Evolutionary conservation across 306 rosid genomes (phyloP).

Genomic region (Quillaja saponaria): DNA sequence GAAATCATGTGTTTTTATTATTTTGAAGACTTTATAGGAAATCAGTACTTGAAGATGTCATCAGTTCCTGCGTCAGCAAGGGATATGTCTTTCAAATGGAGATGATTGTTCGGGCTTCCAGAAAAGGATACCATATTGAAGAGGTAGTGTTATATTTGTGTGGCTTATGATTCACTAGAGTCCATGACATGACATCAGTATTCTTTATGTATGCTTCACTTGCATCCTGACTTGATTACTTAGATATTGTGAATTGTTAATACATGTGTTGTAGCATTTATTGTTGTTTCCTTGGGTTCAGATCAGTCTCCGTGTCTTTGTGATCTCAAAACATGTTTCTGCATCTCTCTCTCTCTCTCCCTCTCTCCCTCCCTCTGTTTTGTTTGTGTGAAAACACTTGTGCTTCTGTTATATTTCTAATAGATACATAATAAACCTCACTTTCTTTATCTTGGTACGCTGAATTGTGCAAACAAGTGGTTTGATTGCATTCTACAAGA

Average conservation of each 20-base stretch:
- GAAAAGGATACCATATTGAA: conserved; percentile 85
- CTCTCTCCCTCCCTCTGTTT: too few relatives aligned
- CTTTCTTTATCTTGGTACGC: too few relatives aligned
- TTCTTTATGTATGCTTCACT: background rate
- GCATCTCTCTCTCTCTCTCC: too few relatives aligned
- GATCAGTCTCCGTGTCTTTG: too few relatives aligned
- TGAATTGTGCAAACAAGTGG: too few relatives aligned
- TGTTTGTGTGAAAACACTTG: too few relatives aligned
- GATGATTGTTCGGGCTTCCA: conserved; percentile 95
- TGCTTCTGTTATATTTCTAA: too few relatives aligned
- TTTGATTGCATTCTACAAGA: too few relatives aligned
- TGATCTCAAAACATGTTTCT: too few relatives aligned
- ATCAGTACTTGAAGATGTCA: conserved; percentile 87
- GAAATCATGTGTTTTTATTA: conserved; percentile 26
- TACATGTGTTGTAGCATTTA: conserved; percentile 3
- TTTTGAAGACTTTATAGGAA: conserved; percentile 78
- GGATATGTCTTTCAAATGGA: conserved; percentile 99
- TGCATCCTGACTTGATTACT: conserved; percentile 20
- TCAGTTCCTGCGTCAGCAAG: conserved; percentile 86
- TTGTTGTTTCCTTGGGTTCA: too few relatives aligned
- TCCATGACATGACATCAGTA: too few relatives aligned
- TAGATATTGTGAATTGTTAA: conserved; percentile 8
- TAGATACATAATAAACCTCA: too few relatives aligned
- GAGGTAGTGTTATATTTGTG: conserved; percentile 55
- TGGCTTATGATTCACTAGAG: conserved; percentile 22